Conservation (phyloP, 2,329 filamentous ascomycete genomes). For the Claviceps lovelessii region DNA sequence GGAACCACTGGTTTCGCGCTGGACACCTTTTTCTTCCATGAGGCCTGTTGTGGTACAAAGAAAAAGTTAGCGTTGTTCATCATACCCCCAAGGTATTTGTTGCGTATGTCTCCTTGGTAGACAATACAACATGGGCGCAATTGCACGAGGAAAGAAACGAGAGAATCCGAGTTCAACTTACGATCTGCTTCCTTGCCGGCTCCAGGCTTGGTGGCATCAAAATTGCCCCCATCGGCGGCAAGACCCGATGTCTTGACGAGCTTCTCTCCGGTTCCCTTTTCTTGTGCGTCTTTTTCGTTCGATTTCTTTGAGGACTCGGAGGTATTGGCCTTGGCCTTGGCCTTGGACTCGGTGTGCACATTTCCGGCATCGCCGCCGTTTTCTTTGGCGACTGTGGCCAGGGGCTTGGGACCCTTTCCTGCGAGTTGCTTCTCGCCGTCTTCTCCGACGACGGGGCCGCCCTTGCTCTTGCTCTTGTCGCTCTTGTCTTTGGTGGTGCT, state of each 20-base stretch:
- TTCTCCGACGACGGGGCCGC: slow-evolving; percentile 18
- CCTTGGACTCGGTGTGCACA: neutral
- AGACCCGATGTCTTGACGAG: slow-evolving; percentile 45
- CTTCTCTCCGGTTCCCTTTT: slow-evolving; percentile 38
- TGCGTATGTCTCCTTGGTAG: too few relatives aligned
- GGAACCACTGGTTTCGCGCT: slow-evolving; percentile 8
- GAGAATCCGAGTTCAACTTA: slow-evolving; percentile 23
- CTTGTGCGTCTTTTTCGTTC: slow-evolving; percentile 9
- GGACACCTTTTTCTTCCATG: slow-evolving; percentile 20
- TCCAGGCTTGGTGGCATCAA: slow-evolving; percentile 49
- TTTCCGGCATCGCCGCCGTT: slow-evolving; percentile 20
- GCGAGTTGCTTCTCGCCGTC: slow-evolving; percentile 19
- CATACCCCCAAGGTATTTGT: too few relatives aligned
- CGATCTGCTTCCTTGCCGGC: slow-evolving; percentile 54
- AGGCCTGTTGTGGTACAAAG: slow-evolving; percentile 12
- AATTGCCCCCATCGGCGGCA: slow-evolving; percentile 50
- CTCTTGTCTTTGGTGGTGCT: neutral
- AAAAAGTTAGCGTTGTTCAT: neutral
- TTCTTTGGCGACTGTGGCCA: slow-evolving; percentile 22
- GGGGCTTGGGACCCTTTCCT: slow-evolving; percentile 13
- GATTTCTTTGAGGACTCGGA: neutral
- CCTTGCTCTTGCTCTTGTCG: slow-evolving; percentile 13
- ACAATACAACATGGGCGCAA: too few relatives aligned
- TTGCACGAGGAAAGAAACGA: neutral
- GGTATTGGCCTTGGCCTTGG: neutral